These are phyloP conservation scores for Diaporthe vexans DNA, from an alignment of 2,329 filamentous ascomycete species.

Conservation along the genomic window DNA sequence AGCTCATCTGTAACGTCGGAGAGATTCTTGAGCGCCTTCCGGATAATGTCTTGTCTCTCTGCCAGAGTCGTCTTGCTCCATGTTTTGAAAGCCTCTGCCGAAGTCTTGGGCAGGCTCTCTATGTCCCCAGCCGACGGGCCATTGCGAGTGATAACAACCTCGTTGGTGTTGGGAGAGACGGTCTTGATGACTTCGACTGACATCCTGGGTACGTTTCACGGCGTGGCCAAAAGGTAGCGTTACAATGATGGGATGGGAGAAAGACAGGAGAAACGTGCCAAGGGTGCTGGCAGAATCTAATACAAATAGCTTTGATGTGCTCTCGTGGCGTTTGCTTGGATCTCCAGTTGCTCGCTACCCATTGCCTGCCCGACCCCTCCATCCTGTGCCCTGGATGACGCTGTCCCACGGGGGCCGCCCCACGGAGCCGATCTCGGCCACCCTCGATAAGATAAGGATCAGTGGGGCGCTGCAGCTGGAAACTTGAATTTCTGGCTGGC, in stretches of 20 bases:
- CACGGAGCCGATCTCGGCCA: slow-evolving; percentile 41
- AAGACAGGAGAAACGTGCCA: slow-evolving; percentile 3
- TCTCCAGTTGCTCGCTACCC: neutral
- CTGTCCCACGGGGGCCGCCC: slow-evolving; percentile 6
- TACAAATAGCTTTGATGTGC: slow-evolving; percentile 21
- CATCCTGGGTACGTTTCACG: slow-evolving; percentile 58
- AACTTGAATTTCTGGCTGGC: slow-evolving; percentile 13
- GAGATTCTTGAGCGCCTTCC: slow-evolving; percentile 81
- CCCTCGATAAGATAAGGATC: slow-evolving; percentile 36
- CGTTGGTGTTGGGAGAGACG: slow-evolving; percentile 91
- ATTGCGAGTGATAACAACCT: slow-evolving; percentile 83
- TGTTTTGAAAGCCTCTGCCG: slow-evolving; percentile 80
- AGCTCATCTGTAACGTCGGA: slow-evolving; percentile 81
- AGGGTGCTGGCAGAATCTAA: neutral
- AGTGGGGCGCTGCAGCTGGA: slow-evolving; percentile 1
- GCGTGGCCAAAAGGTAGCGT: neutral
- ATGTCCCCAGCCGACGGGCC: slow-evolving; percentile 81
- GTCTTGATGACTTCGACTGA: slow-evolving; percentile 78
- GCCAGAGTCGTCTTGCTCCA: slow-evolving; percentile 82
- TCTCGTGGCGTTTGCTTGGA: slow-evolving; percentile 13
- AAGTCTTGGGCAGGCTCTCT: slow-evolving; percentile 76
- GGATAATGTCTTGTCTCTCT: slow-evolving; percentile 84
- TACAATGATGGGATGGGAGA: neutral
- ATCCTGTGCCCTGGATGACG: slow-evolving; percentile 1
- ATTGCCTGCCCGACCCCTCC: slow-evolving; percentile 28